These are phyloP conservation scores for Leccinum variicolor DNA, from an alignment of 768 basidiomycete genomes.

Conservation along the genomic window DNA sequence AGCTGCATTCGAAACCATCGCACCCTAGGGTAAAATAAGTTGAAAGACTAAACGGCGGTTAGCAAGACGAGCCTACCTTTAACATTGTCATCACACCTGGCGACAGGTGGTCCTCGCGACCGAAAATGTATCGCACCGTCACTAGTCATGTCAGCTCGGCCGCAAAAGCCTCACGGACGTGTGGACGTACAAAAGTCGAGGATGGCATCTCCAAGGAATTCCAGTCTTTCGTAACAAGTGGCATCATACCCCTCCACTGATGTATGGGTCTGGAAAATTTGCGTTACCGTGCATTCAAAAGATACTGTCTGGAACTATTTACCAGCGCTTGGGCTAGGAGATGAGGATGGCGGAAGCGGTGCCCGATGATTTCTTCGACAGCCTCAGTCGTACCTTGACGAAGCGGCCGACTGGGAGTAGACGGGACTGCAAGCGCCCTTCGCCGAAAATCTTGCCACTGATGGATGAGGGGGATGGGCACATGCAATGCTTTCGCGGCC, in stretches of 20 bases:
- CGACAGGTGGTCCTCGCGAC: conserved; percentile 57
- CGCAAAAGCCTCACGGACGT: background rate
- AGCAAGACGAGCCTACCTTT: conserved; percentile 46
- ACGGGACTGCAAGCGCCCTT: conserved; percentile 43
- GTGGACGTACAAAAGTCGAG: conserved; percentile 69
- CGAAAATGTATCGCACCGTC: conserved; percentile 68
- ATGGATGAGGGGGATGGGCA: conserved; percentile 62
- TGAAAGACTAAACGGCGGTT: background rate
- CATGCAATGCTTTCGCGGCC: conserved; percentile 58
- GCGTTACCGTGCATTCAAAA: conserved; percentile 7
- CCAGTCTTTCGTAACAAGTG: conserved; percentile 69
- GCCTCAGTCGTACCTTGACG: conserved; percentile 47
- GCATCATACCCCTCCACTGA: conserved; percentile 55
- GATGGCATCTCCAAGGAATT: conserved; percentile 85
- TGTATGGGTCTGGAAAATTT: conserved; percentile 57
- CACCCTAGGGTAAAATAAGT: conserved; percentile 45
- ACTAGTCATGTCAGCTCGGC: conserved; percentile 41
- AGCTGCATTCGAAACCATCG: conserved; percentile 82
- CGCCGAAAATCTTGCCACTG: conserved; percentile 68
- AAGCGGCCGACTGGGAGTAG: conserved; percentile 43
- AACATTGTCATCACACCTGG: conserved; percentile 78
- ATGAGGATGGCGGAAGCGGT: conserved; percentile 57
- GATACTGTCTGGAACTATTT: conserved; percentile 16
- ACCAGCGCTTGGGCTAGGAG: conserved; percentile 75
- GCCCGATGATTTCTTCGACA: conserved; percentile 63